Evolutionary conservation across 768 basidiomycete genomes (phyloP).

Genomic region (Candolleomyces aberdarensis): DNA sequence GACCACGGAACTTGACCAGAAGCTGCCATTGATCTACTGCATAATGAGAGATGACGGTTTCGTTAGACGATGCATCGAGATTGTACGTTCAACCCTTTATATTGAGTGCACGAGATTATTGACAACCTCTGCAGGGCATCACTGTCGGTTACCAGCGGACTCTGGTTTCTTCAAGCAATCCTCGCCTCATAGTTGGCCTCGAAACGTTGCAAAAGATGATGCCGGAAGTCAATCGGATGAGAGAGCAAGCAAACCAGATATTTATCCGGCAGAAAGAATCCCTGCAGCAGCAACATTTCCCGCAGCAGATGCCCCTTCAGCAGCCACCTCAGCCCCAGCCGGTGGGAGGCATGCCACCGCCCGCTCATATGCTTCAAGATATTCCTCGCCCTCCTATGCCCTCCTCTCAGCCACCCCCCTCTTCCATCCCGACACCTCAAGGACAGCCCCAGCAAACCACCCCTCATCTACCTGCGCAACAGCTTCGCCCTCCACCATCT

Average conservation of each 20-base stretch:
- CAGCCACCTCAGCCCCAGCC: slow-evolving; percentile 11
- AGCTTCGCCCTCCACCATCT: slow-evolving; percentile 19
- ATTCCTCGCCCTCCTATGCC: neutral
- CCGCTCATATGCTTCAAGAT: neutral
- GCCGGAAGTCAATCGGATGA: slow-evolving; percentile 37
- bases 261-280: neutral
- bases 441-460: slow-evolving; percentile 14
- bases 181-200: slow-evolving; percentile 39
- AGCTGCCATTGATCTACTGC: slow-evolving; percentile 43
- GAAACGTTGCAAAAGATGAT: slow-evolving; percentile 43
- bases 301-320: slow-evolving; percentile 12
- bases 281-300: slow-evolving; percentile 18
- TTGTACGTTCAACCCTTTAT: slow-evolving; percentile 40
- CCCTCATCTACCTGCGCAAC: slow-evolving; percentile 7
- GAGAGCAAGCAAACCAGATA: slow-evolving; percentile 34
- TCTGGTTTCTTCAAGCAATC: slow-evolving; percentile 33
- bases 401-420: slow-evolving; percentile 3
- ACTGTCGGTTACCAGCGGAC: slow-evolving; percentile 43
- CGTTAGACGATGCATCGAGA: slow-evolving; percentile 48
- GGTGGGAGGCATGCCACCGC: neutral
- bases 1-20: slow-evolving; percentile 46
- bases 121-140: slow-evolving; percentile 31
- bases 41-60: slow-evolving; percentile 45
- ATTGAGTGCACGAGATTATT: neutral
- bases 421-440: slow-evolving; percentile 12